A percentile compares a stretch with the other conserved stretches of the same genome.
These are phyloP conservation scores for Phlebopus sp. DNA, from an alignment of 1,284 basidiomycete genomes.

Conservation along the genomic window DNA sequence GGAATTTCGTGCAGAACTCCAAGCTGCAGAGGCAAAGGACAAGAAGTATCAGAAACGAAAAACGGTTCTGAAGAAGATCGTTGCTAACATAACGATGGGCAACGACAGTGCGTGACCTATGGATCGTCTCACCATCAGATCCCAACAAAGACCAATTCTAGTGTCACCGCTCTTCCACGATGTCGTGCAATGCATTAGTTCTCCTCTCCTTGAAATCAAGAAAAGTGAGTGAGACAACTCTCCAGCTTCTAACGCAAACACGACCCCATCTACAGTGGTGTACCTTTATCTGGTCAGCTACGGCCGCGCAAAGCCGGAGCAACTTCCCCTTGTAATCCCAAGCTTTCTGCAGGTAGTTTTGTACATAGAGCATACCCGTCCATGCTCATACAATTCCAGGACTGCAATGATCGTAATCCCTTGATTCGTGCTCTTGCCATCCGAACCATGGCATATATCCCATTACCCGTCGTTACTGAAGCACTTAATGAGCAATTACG, in stretches of 20 bases:
- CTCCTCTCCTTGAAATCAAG: conserved; percentile 94
- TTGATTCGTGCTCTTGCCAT: conserved; percentile 91
- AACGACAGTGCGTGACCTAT: conserved; percentile 76
- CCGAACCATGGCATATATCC: conserved; percentile 95
- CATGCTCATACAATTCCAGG: conserved; percentile 44
- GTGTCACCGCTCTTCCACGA: conserved; percentile 93
- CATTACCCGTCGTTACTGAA: conserved; percentile 77
- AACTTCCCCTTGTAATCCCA: conserved; percentile 84
- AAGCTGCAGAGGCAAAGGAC: conserved; percentile 87
- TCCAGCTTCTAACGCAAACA: conserved; percentile 1
- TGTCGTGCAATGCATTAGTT: conserved; percentile 85
- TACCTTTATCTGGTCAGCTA: conserved; percentile 94
- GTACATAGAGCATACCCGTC: conserved; percentile 1
- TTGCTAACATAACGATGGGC: conserved; percentile 95
- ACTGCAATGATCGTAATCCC: conserved; percentile 89
- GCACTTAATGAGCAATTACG: conserved; percentile 82
- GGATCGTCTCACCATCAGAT: conserved; percentile 9
- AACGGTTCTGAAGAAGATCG: conserved; percentile 92
- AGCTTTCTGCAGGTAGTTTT: conserved; percentile 78
- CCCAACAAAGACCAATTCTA: conserved; percentile 36
- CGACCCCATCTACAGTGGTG: conserved; percentile 60
- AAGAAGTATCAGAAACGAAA: conserved; percentile 91
- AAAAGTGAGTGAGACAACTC: conserved; percentile 69
- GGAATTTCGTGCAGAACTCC: conserved; percentile 87
- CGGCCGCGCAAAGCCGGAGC: conserved; percentile 83